Evolutionary conservation across 257 asterid genomes (phyloP).

Genomic region (Primulina tabacum): DNA sequence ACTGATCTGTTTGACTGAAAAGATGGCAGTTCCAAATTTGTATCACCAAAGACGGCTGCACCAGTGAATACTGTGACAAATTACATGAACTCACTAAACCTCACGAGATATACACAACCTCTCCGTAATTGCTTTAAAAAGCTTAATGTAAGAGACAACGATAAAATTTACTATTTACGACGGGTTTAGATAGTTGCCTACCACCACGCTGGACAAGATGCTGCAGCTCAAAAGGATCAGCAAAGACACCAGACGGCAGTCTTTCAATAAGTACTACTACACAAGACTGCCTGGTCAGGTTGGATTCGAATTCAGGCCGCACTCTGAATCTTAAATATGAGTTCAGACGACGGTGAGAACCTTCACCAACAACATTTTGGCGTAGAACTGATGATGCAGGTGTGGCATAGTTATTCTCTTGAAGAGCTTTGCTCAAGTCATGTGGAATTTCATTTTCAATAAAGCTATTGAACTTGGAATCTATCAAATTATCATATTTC

Average conservation of each 20-base stretch:
- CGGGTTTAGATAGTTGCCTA: slow-evolving; percentile 24
- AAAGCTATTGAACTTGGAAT: slow-evolving; percentile 42
- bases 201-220: slow-evolving; percentile 79
- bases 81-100: slow-evolving; percentile 4
- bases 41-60: slow-evolving; percentile 85
- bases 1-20: slow-evolving; percentile 71
- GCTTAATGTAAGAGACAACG: background rate
- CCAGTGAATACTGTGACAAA: slow-evolving; percentile 50
- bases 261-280: slow-evolving; percentile 52
- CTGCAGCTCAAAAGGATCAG: slow-evolving; percentile 91
- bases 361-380: slow-evolving; percentile 67
- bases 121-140: background rate
- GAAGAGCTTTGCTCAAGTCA: slow-evolving; percentile 33
- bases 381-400: slow-evolving; percentile 32
- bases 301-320: slow-evolving; percentile 26
- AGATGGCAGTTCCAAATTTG: slow-evolving; percentile 80
- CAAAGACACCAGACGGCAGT: slow-evolving; percentile 81
- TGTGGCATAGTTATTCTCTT: slow-evolving; percentile 27
- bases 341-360: slow-evolving; percentile 74
- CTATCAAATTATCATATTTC: slow-evolving; percentile 37
- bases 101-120: background rate
- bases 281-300: slow-evolving; percentile 42
- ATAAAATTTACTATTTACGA: too few species aligned
- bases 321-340: slow-evolving; percentile 45
- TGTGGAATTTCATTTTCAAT: slow-evolving; percentile 37